Evolutionary conservation across 2,329 filamentous ascomycete genomes (phyloP).

Genomic region (Graphilbum ipis-grandicollis): DNA sequence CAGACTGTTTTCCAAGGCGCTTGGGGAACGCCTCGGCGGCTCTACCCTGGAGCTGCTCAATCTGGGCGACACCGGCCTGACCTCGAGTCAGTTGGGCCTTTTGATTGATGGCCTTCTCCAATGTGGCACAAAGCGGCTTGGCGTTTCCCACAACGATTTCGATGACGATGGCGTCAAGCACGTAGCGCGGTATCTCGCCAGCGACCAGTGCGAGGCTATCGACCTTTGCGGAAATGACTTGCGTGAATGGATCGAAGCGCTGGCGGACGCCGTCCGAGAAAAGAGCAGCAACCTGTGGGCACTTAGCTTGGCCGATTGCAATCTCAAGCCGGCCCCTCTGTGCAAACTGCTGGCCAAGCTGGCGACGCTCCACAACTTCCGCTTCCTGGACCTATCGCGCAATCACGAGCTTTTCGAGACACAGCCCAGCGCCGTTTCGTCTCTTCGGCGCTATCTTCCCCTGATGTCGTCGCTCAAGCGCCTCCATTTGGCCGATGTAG

Average conservation of each 20-base stretch:
- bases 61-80: conserved; percentile 62
- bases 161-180: conserved; percentile 58
- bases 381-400: conserved; percentile 84
- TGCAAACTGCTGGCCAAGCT: conserved; percentile 61
- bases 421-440: conserved; percentile 53
- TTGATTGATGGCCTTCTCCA: conserved; percentile 71
- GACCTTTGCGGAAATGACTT: conserved; percentile 78
- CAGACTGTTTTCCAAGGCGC: conserved; percentile 53
- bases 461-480: conserved; percentile 63
- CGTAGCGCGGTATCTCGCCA: conserved; percentile 57
- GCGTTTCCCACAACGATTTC: conserved; percentile 68
- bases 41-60: conserved; percentile 66
- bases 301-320: conserved; percentile 73
- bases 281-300: conserved; percentile 51
- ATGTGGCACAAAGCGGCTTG: conserved; percentile 61
- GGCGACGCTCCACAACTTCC: conserved; percentile 51
- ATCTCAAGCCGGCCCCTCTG: conserved; percentile 55
- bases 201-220: conserved; percentile 67
- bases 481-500: conserved; percentile 72
- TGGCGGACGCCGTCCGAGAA: conserved; percentile 31
- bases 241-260: conserved; percentile 31
- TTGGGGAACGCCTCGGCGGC: conserved; percentile 62
- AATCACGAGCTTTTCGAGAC: conserved; percentile 65
- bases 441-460: conserved; percentile 65
- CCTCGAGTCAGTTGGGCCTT: conserved; percentile 49